Evolutionary conservation across 768 basidiomycete genomes (phyloP).

Genomic region (Suillus ampliporus): DNA sequence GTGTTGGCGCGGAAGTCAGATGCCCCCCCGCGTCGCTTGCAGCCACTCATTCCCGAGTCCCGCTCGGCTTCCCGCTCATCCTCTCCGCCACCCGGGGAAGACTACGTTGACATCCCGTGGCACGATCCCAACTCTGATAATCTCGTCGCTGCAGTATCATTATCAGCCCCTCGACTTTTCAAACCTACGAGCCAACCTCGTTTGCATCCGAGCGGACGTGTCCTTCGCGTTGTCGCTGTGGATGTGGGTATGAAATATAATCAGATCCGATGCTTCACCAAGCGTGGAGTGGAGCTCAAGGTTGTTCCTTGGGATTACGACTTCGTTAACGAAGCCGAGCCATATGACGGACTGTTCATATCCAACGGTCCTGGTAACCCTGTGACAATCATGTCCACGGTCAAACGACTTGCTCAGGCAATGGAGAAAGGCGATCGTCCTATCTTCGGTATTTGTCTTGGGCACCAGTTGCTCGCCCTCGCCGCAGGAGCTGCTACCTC

Average conservation of each 20-base stretch:
- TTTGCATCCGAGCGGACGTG: slow-evolving; percentile 79
- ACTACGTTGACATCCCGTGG: slow-evolving; percentile 84
- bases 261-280: slow-evolving; percentile 94
- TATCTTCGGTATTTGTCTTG: slow-evolving; percentile 98
- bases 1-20: slow-evolving; percentile 69
- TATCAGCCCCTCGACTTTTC: slow-evolving; percentile 69
- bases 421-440: slow-evolving; percentile 80
- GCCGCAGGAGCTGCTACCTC: slow-evolving; percentile 93
- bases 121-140: slow-evolving; percentile 88
- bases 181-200: slow-evolving; percentile 59
- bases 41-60: slow-evolving; percentile 42
- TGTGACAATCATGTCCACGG: slow-evolving; percentile 76
- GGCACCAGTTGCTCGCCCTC: slow-evolving; percentile 94
- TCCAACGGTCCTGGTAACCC: slow-evolving; percentile 99
- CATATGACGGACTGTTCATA: slow-evolving; percentile 93
- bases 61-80: slow-evolving; percentile 52
- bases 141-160: slow-evolving; percentile 90
- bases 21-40: slow-evolving; percentile 45
- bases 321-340: slow-evolving; percentile 76
- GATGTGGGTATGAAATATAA: slow-evolving; percentile 99
- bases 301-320: slow-evolving; percentile 98
- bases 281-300: slow-evolving; percentile 93
- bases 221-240: slow-evolving; percentile 84
- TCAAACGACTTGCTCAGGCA: slow-evolving; percentile 66
- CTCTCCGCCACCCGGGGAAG: slow-evolving; percentile 77